A percentile compares a stretch with the other conserved stretches of the same genome.
These are phyloP conservation scores for Candolleomyces eurysporus DNA, from an alignment of 768 basidiomycete genomes.

Conservation along the genomic window DNA sequence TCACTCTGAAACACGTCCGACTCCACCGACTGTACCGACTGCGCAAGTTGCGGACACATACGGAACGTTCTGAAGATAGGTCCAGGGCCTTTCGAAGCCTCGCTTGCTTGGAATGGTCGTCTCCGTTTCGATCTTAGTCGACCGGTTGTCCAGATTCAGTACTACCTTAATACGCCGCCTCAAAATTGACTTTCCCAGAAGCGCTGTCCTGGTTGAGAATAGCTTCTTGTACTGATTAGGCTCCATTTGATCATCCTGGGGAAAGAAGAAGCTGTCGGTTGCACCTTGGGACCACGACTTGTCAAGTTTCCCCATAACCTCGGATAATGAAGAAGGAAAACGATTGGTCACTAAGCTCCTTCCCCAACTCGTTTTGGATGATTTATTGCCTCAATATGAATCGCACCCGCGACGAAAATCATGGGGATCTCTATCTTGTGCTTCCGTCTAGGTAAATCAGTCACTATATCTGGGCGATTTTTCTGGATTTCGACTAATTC, in stretches of 20 bases:
- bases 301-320: constrained; percentile 4
- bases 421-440: background rate
- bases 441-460: background rate
- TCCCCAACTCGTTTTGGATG: background rate
- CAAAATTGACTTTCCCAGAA: background rate
- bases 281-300: background rate
- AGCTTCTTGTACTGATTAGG: background rate
- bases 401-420: background rate
- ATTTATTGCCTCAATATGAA: background rate
- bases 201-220: background rate
- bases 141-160: no score
- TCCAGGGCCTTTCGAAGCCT: no score
- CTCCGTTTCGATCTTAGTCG: no score
- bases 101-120: no score
- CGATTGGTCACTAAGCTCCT: background rate
- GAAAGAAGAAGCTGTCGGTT: constrained; percentile 1
- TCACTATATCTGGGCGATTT: background rate
- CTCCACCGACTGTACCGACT: no score
- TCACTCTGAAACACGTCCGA: background rate
- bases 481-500: background rate
- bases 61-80: no score
- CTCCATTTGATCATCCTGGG: background rate
- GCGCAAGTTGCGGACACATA: no score
- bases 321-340: constrained; percentile 1
- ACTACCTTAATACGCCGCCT: background rate